A percentile compares a stretch with the other conserved stretches of the same genome.
Conservation (phyloP, 2,329 filamentous ascomycete genomes). For the Paracamarosporium sp. region DNA sequence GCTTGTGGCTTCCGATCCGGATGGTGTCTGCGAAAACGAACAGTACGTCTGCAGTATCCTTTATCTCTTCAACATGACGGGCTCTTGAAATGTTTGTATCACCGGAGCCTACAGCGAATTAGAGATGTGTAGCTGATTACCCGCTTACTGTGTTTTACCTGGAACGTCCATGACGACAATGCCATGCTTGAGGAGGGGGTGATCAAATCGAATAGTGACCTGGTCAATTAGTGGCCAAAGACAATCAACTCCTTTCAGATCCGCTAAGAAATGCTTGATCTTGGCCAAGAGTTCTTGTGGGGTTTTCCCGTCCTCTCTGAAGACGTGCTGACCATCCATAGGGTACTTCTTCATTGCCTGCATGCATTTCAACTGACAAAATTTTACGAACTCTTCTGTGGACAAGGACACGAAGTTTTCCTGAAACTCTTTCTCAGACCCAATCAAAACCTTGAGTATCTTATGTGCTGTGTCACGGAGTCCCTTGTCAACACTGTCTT, state of each 20-base stretch:
- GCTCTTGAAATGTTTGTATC: slow-evolving; percentile 25
- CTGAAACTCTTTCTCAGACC: slow-evolving; percentile 17
- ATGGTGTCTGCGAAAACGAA: slow-evolving; percentile 27
- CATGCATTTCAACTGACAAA: slow-evolving; percentile 24
- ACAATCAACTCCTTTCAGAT: slow-evolving; percentile 17
- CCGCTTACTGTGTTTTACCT: slow-evolving; percentile 16
- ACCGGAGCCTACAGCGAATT: slow-evolving; percentile 20
- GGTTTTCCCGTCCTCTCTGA: neutral
- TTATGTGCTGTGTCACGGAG: slow-evolving; percentile 28
- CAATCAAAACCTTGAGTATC: slow-evolving; percentile 26
- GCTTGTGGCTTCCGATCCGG: slow-evolving; percentile 24
- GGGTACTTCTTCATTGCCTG: slow-evolving; percentile 14
- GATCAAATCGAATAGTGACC: slow-evolving; percentile 19
- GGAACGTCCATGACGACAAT: slow-evolving; percentile 29
- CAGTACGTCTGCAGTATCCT: slow-evolving; percentile 25
- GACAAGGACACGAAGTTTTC: slow-evolving; percentile 13
- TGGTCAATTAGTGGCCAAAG: slow-evolving; percentile 31
- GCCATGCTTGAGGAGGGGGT: slow-evolving; percentile 17
- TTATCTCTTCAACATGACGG: slow-evolving; percentile 25
- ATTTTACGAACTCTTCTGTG: slow-evolving; percentile 18
- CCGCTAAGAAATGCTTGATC: slow-evolving; percentile 22
- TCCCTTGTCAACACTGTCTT: slow-evolving; percentile 23
- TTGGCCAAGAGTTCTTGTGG: slow-evolving; percentile 17
- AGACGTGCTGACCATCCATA: neutral
- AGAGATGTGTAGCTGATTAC: neutral